Conservation (phyloP, 345 rosid species). For the Eutrema yunnanense region DNA sequence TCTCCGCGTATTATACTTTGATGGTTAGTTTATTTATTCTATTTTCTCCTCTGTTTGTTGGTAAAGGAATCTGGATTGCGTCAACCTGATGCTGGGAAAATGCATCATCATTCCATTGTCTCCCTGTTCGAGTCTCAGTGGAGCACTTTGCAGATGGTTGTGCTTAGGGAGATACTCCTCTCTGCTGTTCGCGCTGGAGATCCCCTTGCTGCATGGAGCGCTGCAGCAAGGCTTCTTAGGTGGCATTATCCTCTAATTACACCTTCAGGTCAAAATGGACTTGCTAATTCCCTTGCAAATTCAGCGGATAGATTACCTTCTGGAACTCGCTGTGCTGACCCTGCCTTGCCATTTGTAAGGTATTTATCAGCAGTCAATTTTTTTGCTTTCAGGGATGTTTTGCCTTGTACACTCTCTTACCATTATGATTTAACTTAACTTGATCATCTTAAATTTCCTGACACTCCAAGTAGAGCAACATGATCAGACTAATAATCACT, state of each 20-base stretch:
- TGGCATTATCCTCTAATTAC: conserved; percentile 95
- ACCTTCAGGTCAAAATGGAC: conserved; percentile 98
- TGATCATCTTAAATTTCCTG: not conserved
- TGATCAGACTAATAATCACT: not conserved
- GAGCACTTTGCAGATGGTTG: conserved; percentile 99
- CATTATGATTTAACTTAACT: conserved; percentile 6
- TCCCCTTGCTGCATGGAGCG: conserved; percentile 98
- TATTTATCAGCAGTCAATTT: conserved; percentile 23
- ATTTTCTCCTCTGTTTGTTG: conserved; percentile 18
- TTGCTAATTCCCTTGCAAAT: conserved; percentile 80
- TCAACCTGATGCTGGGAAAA: conserved; percentile 63
- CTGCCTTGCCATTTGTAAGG: conserved; percentile 96
- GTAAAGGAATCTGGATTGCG: conserved; percentile 52
- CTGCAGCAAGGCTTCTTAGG: conserved; percentile 93
- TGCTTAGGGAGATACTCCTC: conserved; percentile 88
- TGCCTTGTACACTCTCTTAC: not conserved
- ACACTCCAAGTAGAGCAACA: not conserved
- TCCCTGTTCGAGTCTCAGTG: conserved; percentile 94
- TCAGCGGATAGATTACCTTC: conserved; percentile 89
- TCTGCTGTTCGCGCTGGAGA: conserved; percentile 98
- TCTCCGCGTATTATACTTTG: not conserved
- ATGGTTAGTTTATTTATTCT: not conserved
- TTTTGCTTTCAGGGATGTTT: not conserved
- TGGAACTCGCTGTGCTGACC: conserved; percentile 97
- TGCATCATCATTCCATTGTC: conserved; percentile 76